Evolutionary conservation across 106 monocot species (phyloP).

Genomic region (Triglochin maritima): DNA sequence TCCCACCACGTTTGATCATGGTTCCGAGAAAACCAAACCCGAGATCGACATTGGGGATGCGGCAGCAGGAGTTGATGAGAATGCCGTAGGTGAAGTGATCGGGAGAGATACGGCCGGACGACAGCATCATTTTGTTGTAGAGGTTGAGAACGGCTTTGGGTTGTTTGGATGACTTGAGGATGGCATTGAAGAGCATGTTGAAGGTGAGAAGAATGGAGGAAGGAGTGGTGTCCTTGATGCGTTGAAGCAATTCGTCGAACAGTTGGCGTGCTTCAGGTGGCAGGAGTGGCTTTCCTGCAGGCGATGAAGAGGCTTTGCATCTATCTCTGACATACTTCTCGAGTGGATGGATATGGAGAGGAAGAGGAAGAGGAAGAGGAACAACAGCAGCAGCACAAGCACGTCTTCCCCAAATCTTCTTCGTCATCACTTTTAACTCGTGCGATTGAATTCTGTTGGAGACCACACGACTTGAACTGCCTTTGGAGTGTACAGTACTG

Average conservation of each 20-base stretch:
- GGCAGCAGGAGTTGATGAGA: neutral
- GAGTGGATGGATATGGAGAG: too few species aligned
- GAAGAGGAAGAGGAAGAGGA: too few species aligned
- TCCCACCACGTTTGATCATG: neutral
- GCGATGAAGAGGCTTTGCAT: too few species aligned
- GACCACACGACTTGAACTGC: too few species aligned
- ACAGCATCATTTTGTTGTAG: conserved; percentile 2
- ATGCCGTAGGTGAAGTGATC: conserved; percentile 1
- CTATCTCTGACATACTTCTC: neutral
- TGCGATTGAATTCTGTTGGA: too few species aligned
- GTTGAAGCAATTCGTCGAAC: neutral
- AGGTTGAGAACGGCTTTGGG: neutral
- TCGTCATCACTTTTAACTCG: too few species aligned
- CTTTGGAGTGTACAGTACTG: too few species aligned
- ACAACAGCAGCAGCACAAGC: too few species aligned
- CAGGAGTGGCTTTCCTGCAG: neutral
- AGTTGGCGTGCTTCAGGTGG: neutral
- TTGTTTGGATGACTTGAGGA: too few species aligned
- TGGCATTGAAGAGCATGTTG: neutral
- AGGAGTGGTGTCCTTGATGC: too few species aligned
- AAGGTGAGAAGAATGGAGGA: too few species aligned
- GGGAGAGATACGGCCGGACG: neutral
- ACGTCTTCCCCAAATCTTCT: too few species aligned
- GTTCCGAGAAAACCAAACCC: conserved; percentile 1
- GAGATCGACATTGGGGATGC: neutral